Conservation (phyloP, 2,329 filamentous ascomycete species). For the Scleromitrula shiraiana region DNA sequence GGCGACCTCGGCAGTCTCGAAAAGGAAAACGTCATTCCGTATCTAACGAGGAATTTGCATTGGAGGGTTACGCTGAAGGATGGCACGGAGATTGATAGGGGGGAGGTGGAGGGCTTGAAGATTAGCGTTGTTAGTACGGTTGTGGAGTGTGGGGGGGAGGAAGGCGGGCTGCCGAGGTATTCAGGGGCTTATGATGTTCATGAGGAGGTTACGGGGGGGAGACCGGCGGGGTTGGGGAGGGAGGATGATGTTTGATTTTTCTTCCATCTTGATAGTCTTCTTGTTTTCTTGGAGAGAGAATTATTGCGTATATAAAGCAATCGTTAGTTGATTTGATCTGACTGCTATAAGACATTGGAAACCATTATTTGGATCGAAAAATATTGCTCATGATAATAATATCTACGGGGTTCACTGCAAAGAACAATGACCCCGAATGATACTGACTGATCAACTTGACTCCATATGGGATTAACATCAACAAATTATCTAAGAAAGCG, state of each 20-base stretch:
- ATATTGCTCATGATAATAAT: no score
- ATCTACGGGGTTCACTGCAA: no score
- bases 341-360: no score
- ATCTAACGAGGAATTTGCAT: conserved; percentile 26
- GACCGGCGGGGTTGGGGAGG: conserved; percentile 15
- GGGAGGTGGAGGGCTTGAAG: conserved; percentile 22
- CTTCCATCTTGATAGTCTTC: conserved; percentile 41
- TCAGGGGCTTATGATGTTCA: conserved; percentile 27
- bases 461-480: no score
- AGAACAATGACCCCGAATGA: no score
- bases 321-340: no score
- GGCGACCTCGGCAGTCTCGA: conserved; percentile 27
- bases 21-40: conserved; percentile 27
- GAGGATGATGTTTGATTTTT: conserved; percentile 33
- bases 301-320: no score
- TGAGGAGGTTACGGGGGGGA: conserved; percentile 24
- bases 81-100: conserved; percentile 17
- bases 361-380: no score
- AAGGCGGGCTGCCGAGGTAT: conserved; percentile 15
- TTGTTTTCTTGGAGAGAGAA: no score
- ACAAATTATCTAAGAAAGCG: no score
- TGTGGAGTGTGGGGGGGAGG: conserved; percentile 16
- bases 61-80: conserved; percentile 25
- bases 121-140: conserved; percentile 25
- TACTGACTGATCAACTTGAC: no score